Evolutionary conservation across 164 flowering plant species (phyloP).

Genomic region (grape (Vitis vinifera)): ASM3070453v1 NC_081809.1:25478001-25478500

Average conservation of each 20-base stretch:
- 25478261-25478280: slow-evolving; percentile 17
- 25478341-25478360: slow-evolving; percentile 60
- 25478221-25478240: slow-evolving; percentile 17
- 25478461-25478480: slow-evolving; percentile 45
- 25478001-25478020: slow-evolving; percentile 6
- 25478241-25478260: slow-evolving; percentile 44
- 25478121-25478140: slow-evolving; percentile 28
- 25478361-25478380: slow-evolving; percentile 59
- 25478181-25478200: slow-evolving; percentile 7
- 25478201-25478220: slow-evolving; percentile 7
- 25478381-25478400: slow-evolving; percentile 71
- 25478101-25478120: slow-evolving; percentile 16
- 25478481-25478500: slow-evolving; percentile 40
- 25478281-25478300: too few species aligned
- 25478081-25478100: slow-evolving; percentile 13
- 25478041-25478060: slow-evolving; percentile 6
- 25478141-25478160: slow-evolving; percentile 24
- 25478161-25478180: slow-evolving; percentile 15
- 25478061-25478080: slow-evolving; percentile 11
- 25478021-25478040: slow-evolving; percentile 19
- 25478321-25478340: too few species aligned
- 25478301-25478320: too few species aligned
- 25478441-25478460: slow-evolving; percentile 45
- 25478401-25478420: slow-evolving; percentile 43
- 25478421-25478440: slow-evolving; percentile 48